phyloP scores from a whole-genome alignment of 306 rosid species.

The Cucurbita maxima region DNA sequence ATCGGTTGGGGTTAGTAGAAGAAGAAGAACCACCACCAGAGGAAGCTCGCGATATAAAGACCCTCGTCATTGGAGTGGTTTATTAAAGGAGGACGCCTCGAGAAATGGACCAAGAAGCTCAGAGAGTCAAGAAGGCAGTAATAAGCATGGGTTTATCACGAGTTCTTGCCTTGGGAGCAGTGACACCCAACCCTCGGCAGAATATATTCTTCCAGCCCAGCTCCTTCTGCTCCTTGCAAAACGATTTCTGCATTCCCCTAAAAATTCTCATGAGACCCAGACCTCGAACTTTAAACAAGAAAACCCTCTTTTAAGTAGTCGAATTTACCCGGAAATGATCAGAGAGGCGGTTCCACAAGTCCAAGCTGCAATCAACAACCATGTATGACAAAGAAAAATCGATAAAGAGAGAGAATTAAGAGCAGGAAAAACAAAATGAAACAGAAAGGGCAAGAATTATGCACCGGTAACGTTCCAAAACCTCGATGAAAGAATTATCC shows the following conservation, averaged over 20 bases:
- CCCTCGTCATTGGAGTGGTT: conserved; percentile 51
- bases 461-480: not conserved
- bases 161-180: conserved; percentile 81
- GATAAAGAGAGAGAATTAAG: not conserved
- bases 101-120: not conserved
- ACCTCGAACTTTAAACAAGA: conserved; percentile 65
- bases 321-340: conserved; percentile 41
- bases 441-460: not conserved
- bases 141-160: conserved; percentile 47
- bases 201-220: conserved; percentile 47
- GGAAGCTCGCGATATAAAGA: conserved; percentile 67
- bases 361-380: conserved; percentile 42
- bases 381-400: conserved; percentile 22
- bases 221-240: conserved; percentile 53
- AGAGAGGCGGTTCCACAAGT: conserved; percentile 12
- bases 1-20: conserved; percentile 45
- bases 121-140: conserved; percentile 17
- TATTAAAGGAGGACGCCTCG: not conserved
- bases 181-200: conserved; percentile 74
- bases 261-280: conserved; percentile 99
- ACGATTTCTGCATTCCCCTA: conserved; percentile 99
- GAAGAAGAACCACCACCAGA: conserved; percentile 45
- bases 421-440: not conserved
- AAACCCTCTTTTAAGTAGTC: conserved; percentile 49
- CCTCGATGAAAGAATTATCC: too few species aligned